Evolutionary conservation across 2,329 filamentous ascomycete species (phyloP), one percentile per base, ranked within the genome.

Genomic region (Alternaria consortialis): DNA sequence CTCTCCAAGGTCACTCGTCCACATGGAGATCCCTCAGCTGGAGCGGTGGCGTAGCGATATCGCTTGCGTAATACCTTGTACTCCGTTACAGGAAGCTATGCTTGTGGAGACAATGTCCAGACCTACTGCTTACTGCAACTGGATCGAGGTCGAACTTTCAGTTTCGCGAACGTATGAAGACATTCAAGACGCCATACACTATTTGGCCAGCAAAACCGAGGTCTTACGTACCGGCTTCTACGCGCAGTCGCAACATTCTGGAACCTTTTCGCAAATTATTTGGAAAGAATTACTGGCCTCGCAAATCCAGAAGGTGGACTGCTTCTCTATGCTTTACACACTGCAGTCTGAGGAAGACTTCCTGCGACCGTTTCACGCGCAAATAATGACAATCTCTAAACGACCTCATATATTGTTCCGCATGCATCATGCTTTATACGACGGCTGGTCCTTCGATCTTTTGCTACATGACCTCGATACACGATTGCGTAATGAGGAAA

Each of bases 401-500:
- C 53, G 7, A 17, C 66, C 17, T 51, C 72, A 5, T 57, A 64
- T 48, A 32, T 67, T 80, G 4, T 75, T 92, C 44, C 83, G 90
- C 12, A 81, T 96, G 0, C 93, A 97, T 73, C 94, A 97, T 77
- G 88, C 92, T 0, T 76, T 96, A 1, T 97, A 97, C 72, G 94
- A 97, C 76, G 94, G 93, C n/a, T 97, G 94, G 94, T 94, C 93
- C 0, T 85, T 93, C 72, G 91, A 97, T 53, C 81, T 94, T 31
- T 78, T 96, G 0, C 73, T 92, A 13, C 80, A 84, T 27, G 92
- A 97, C 74, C 79, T 97, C 5, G 82, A 85, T 4, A 71, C 70
- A 0, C 66, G 90, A 1, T 70, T 91, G 72, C 59, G 66, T 17
- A 75, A 74, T 7, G 55, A 70, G 2, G n/a, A 68, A 1, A 37